A percentile compares a stretch with the other conserved stretches of the same genome.
Evolutionary conservation across 805 yeast species (phyloP).

Genomic region (Metschnikowia kunwiensis): DNA sequence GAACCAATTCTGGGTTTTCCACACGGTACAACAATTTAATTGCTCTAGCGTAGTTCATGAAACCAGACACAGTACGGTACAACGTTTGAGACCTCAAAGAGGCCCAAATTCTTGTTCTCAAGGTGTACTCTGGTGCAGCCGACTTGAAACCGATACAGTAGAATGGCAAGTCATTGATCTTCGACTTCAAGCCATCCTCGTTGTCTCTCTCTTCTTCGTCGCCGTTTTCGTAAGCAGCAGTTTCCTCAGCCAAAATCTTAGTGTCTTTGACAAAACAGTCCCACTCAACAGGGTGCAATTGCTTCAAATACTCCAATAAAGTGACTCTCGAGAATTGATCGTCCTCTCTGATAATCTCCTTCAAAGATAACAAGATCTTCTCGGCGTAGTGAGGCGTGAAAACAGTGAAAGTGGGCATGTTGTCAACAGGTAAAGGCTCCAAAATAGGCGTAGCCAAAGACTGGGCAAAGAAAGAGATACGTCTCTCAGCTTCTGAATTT

Average conservation of each 20-base stretch:
- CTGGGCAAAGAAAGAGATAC: conserved; percentile 98
- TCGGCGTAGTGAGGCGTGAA: conserved; percentile 85
- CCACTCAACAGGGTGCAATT: conserved; percentile 56
- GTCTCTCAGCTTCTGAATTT: conserved; percentile 98
- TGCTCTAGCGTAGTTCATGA: conserved; percentile 47
- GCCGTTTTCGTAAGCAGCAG: conserved; percentile 72
- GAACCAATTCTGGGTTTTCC: conserved; percentile 65
- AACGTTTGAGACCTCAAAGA: conserved; percentile 46
- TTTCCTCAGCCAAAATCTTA: conserved; percentile 54
- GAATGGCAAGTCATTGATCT: conserved; percentile 59
- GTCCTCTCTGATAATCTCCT: conserved; percentile 75
- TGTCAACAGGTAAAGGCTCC: conserved; percentile 98
- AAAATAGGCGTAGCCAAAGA: conserved; percentile 98
- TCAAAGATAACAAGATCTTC: conserved; percentile 69
- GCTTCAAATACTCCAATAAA: conserved; percentile 53
- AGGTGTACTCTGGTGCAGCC: conserved; percentile 47
- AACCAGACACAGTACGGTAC: conserved; percentile 46
- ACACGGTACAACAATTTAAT: conserved; percentile 45
- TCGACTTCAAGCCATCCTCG: conserved; percentile 70
- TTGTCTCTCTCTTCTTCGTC: conserved; percentile 39
- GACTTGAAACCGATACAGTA: conserved; percentile 47
- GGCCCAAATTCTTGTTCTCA: conserved; percentile 48
- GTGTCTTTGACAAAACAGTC: conserved; percentile 55
- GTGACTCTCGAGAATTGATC: conserved; percentile 58
- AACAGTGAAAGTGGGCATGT: conserved; percentile 98